Conservation (phyloP, 2,329 filamentous ascomycete genomes). For the Elsinoe australis region DNA sequence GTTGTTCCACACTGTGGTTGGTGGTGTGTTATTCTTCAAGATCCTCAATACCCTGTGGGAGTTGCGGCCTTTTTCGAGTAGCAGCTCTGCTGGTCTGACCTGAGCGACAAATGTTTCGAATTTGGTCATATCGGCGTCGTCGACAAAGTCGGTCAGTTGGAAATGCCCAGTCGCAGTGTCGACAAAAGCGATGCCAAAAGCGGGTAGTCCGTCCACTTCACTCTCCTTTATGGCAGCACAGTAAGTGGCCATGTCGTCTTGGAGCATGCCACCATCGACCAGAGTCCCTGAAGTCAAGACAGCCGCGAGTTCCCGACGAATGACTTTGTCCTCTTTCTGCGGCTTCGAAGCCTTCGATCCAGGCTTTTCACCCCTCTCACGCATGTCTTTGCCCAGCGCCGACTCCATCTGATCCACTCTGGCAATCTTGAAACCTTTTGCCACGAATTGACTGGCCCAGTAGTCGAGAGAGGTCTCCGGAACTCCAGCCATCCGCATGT, state of each 20-base stretch:
- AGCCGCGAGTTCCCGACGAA: conserved; percentile 79
- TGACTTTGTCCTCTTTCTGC: conserved; percentile 83
- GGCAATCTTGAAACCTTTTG: conserved; percentile 95
- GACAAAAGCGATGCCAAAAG: conserved; percentile 87
- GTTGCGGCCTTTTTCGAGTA: conserved; percentile 70
- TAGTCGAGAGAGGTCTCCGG: conserved; percentile 91
- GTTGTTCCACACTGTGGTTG: conserved; percentile 92
- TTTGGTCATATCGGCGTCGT: conserved; percentile 88
- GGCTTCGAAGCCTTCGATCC: conserved; percentile 46
- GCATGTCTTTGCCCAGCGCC: conserved; percentile 93
- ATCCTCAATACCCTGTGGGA: conserved; percentile 88
- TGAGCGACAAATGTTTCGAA: conserved; percentile 97
- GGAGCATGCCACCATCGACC: conserved; percentile 92
- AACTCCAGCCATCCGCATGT: conserved; percentile 99
- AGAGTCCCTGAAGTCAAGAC: conserved; percentile 88
- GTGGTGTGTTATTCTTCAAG: conserved; percentile 88
- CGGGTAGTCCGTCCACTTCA: conserved; percentile 62
- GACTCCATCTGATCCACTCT: conserved; percentile 96
- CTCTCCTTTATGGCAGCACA: conserved; percentile 82
- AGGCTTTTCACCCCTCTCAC: conserved; percentile 65
- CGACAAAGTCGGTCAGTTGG: conserved; percentile 81
- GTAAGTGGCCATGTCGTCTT: conserved; percentile 95
- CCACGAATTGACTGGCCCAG: conserved; percentile 97
- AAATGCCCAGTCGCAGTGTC: conserved; percentile 96
- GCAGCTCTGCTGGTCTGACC: conserved; percentile 75